Base-by-base conservation (phyloP, 495 filamentous ascomycete species). In the Annulohypoxylon stygium region DNA sequence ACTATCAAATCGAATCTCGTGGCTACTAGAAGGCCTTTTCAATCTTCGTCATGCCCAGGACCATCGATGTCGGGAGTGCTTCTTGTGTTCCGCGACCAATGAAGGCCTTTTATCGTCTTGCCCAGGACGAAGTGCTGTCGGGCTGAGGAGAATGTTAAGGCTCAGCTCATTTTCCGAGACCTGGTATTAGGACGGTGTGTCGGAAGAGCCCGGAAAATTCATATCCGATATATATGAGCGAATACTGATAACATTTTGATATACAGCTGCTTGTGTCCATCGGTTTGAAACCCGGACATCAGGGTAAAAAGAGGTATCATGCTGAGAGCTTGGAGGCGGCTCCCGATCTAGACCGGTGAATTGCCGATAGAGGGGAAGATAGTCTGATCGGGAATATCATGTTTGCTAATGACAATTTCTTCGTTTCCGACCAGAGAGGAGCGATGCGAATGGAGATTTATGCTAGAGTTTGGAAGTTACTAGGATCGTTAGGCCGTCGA, bases 51-150 rank as follows among this genome's bases (percentile, higher is more conserved):
- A 54, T 70, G 71, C 71, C 71, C n/a, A 67, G 66, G 71, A 74
- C 71, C 33, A 23, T 60, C 5, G 9, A 11, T 33, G 61, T 63
- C 70, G 57, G 34, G 62, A 62, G 48, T 37, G 11, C 2, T 61
- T 18, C 25, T 34, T 58, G 37, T 33, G 34, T 39, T 67, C 71
- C 48, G 37, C 71, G 66, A 74, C 62, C 50, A 45, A 45, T 61
- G 11, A n/a, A 18, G 69, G 71, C 67, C 71, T 74, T 74, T 74
- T 74, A 67, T 23, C 71, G 71, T 75, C 72, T 59, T 75, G 63
- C 72, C 72, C 67, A 75, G 72, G 72, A 75, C 72, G 63, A 70
- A 34, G 61, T 67, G 58, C 65, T 10, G 12, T 50, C 57, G 34
- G 18, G 43, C 5, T 3, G 43, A n/a, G 45, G 45, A 25, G 2